Conservation (phyloP, 2,329 filamentous ascomycete species). For the Ampelomyces quisqualis region DNA sequence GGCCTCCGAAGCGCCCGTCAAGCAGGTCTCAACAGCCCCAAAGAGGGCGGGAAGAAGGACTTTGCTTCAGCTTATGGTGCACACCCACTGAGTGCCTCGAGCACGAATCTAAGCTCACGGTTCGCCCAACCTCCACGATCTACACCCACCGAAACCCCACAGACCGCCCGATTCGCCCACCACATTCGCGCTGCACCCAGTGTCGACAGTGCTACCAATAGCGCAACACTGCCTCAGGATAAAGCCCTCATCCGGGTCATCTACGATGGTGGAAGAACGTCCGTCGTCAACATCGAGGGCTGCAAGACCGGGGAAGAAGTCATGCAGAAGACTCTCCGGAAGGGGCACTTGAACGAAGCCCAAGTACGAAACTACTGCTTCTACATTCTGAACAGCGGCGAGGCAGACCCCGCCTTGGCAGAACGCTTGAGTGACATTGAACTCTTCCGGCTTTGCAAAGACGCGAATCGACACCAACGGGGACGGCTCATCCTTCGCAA, state of each 20-base stretch:
- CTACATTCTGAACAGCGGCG: conserved; percentile 83
- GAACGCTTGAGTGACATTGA: conserved; percentile 83
- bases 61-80: conserved; percentile 62
- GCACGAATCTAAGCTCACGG: conserved; percentile 50
- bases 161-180: conserved; percentile 62
- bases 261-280: conserved; percentile 85
- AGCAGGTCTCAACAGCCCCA: conserved; percentile 57
- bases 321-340: conserved; percentile 82
- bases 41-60: conserved; percentile 54
- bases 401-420: conserved; percentile 78
- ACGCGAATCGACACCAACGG: conserved; percentile 79
- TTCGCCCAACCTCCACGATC: conserved; percentile 39
- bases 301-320: conserved; percentile 92
- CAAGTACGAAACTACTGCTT: conserved; percentile 97
- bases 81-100: conserved; percentile 56
- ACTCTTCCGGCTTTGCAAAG: conserved; percentile 86
- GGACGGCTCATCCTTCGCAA: conserved; percentile 88
- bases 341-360: conserved; percentile 83
- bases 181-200: conserved; percentile 82
- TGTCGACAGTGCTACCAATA: conserved; percentile 72
- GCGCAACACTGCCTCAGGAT: conserved; percentile 79
- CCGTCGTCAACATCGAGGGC: conserved; percentile 88
- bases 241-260: conserved; percentile 92
- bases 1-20: conserved; percentile 58
- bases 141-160: conserved; percentile 64